These are phyloP conservation scores for Spirogloea muscicola DNA, from an alignment of 139 green algal genomes.

Conservation along the genomic window DNA sequence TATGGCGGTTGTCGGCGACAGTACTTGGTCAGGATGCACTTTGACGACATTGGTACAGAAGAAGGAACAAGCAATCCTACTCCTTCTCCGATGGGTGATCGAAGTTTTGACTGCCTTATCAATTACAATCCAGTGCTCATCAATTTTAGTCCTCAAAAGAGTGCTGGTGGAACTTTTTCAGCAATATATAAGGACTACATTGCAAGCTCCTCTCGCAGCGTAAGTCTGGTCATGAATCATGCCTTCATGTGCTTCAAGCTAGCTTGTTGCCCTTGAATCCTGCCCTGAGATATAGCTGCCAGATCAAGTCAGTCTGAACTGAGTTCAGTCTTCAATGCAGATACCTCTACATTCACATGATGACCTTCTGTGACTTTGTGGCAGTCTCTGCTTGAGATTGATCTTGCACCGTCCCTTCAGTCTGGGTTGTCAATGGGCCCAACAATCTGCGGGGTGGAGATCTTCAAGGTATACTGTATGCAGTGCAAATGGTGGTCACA, in stretches of 20 bases:
- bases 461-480: no score
- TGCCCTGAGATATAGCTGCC: neutral
- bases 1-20: neutral
- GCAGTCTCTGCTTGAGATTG: no score
- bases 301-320: no score
- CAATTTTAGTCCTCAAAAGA: neutral
- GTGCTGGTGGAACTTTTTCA: neutral
- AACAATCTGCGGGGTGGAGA: no score
- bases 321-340: no score
- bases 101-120: neutral
- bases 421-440: no score
- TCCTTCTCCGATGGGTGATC: no score
- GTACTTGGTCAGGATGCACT: conserved; percentile 26
- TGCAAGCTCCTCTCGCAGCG: neutral
- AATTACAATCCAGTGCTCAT: conserved; percentile 7
- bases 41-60: conserved; percentile 1
- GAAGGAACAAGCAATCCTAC: neutral
- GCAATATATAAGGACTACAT: conserved; percentile 17
- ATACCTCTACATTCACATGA: no score
- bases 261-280: neutral
- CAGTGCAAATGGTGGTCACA: no score
- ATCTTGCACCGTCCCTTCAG: no score
- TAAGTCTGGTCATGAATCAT: neutral
- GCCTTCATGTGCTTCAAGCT: neutral
- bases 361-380: no score